Base-by-base conservation (phyloP, 1,284 basidiomycete genomes). In the Chalciporus sp. region DNA sequence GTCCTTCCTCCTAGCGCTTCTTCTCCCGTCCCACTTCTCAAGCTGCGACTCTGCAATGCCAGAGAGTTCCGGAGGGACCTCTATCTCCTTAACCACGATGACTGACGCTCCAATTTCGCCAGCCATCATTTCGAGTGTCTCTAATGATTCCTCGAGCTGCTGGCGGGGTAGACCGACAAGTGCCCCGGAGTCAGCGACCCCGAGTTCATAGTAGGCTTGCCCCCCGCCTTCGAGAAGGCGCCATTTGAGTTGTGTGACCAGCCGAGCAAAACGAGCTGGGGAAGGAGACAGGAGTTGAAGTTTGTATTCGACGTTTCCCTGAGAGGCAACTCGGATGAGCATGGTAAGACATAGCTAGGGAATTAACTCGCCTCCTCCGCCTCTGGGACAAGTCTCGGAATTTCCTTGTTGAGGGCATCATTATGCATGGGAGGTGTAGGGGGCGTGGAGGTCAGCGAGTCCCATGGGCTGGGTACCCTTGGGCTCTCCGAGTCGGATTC, bases 171-270 rank as follows among this genome's bases (percentile, higher is more conserved):
- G 80, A 0, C 94, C 94, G 42, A 96, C 81, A 16, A 97, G 84
- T 3, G 86, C 83, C 1, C 94, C 94, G 4, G 89, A 89, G 68
- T 97, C 94, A 33, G 86, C 81, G 1, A 97, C 88, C 14, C 94
- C 95, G 16, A 97, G 83, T 69, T 96, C 94, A 64, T 97, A 97
- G 68, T 94, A 92, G 0, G 94, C 94, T 66, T 92, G 88, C 5
- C 94, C 94, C 4, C 90, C 87, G 14, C 94, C 94, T 71, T 96
- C 92, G 47, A 95, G 85, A 4, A 97, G 80, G 4, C 94, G 83
- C 94, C 95, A 97, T 71, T 95, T 94, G 72, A 96, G 85, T 74
- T 97, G 94, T 1, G 94, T 96, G 52, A 94, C 90, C 16, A 97
- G 86, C 39, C 88, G 82, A 4, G 82, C 80, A 63, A 92, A 89